Percentiles rank a stretch among this genome's conserved stretches.
Evolutionary conservation across 345 rosid genomes (phyloP).

Genomic region (Lepidium sativum): DNA sequence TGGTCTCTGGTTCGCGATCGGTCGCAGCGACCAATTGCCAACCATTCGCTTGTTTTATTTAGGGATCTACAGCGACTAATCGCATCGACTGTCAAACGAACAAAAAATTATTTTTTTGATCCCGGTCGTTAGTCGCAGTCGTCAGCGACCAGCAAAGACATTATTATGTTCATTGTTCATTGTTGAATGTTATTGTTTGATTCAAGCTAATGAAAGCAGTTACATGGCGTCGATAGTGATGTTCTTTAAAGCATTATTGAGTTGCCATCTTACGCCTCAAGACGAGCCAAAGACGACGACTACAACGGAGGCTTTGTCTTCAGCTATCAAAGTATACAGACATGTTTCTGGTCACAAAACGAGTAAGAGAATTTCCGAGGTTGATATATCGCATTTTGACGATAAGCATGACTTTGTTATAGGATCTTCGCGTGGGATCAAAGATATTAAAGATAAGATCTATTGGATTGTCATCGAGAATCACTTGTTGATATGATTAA

Average conservation of each 20-base stretch:
- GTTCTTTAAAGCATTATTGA: constrained; percentile 25
- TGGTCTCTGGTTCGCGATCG: no score
- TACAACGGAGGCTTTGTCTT: background rate
- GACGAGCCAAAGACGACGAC: background rate
- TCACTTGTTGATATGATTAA: constrained; percentile 16
- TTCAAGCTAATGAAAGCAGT: background rate
- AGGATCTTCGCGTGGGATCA: background rate
- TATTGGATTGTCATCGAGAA: constrained; percentile 7
- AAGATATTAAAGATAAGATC: constrained; percentile 5
- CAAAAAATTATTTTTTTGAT: no score
- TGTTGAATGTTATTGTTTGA: background rate
- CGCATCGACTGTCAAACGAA: no score
- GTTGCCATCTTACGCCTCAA: constrained; percentile 20
- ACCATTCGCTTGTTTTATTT: no score
- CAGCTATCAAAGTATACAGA: background rate
- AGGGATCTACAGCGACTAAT: no score
- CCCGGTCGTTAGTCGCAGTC: no score
- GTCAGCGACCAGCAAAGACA: no score
- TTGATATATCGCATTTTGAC: no score
- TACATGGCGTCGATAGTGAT: constrained; percentile 28
- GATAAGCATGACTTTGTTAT: background rate
- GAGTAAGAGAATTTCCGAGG: no score
- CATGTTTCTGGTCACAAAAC: background rate
- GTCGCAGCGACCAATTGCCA: no score
- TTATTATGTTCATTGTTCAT: no score